Percentiles rank a stretch among this genome's conserved stretches.
phyloP scores from a whole-genome alignment of 139 green algal genomes.

The Ettlia oleoabundans region DNA sequence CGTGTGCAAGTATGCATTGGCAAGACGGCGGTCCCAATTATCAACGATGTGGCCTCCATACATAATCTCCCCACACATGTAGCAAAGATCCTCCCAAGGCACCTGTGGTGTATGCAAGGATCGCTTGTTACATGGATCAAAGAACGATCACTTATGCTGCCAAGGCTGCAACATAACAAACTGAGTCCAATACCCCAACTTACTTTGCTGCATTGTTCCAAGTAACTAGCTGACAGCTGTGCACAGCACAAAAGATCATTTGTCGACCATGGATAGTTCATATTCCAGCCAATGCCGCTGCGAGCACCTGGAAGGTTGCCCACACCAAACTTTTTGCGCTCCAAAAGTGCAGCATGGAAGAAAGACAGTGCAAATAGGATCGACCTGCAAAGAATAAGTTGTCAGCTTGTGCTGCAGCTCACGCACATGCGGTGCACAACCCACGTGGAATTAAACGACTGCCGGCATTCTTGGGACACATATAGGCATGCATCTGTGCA shows the following conservation, averaged over 20 bases:
- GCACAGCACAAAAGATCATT: slow-evolving; percentile 91
- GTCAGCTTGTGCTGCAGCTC: background rate
- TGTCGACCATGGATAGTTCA: slow-evolving; percentile 88
- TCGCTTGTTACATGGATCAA: too few relatives aligned
- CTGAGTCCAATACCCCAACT: too few relatives aligned
- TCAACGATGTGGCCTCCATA: slow-evolving; percentile 97
- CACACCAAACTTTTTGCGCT: slow-evolving; percentile 96
- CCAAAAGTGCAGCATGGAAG: slow-evolving; percentile 90
- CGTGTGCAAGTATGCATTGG: slow-evolving; percentile 76
- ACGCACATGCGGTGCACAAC: too few relatives aligned
- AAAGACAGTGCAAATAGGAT: slow-evolving; percentile 93
- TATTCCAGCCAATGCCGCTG: slow-evolving; percentile 92
- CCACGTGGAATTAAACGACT: too few relatives aligned
- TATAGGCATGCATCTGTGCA: too few relatives aligned
- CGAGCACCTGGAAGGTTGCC: slow-evolving; percentile 78
- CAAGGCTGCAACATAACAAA: too few relatives aligned
- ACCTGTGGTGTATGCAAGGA: slow-evolving; percentile 48
- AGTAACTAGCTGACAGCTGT: slow-evolving; percentile 86
- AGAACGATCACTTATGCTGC: too few relatives aligned
- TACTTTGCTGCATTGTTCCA: slow-evolving; percentile 88
- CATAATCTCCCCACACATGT: slow-evolving; percentile 97
- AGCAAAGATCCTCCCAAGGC: slow-evolving; percentile 88
- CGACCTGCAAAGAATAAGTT: slow-evolving; percentile 17
- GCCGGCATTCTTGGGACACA: too few relatives aligned
- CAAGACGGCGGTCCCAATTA: slow-evolving; percentile 90